Evolutionary conservation across 75 land plant species (phyloP).

Genomic region (Picea sitchensis): DNA sequence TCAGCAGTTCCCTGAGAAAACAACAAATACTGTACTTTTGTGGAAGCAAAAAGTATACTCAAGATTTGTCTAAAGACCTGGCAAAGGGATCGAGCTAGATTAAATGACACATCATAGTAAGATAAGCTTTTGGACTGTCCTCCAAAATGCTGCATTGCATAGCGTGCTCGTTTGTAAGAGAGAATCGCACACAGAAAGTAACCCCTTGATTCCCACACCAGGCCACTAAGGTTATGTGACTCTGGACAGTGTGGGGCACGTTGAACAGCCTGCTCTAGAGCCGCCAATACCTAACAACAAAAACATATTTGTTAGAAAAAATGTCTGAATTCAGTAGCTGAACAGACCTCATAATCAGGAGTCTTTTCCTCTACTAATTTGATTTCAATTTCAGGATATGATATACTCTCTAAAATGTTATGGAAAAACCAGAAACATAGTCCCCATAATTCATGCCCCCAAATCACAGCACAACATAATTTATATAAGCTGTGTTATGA

Average conservation of each 20-base stretch:
- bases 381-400: background rate
- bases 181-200: constrained; percentile 54
- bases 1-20: background rate
- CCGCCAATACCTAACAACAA: constrained; percentile 62
- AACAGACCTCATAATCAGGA: background rate
- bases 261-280: constrained; percentile 67
- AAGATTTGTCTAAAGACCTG: constrained; percentile 29
- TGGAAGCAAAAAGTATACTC: background rate
- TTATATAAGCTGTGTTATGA: background rate
- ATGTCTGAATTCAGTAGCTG: background rate
- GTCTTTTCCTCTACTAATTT: background rate
- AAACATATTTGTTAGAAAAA: background rate
- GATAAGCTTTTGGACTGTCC: constrained; percentile 15
- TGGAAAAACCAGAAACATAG: background rate
- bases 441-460: background rate
- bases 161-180: constrained; percentile 55
- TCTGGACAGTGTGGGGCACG: constrained; percentile 62
- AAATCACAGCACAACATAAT: background rate
- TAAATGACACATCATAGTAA: constrained; percentile 36
- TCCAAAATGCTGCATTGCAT: constrained; percentile 19
- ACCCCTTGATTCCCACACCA: constrained; percentile 55
- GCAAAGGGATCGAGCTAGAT: constrained; percentile 70
- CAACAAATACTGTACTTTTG: background rate
- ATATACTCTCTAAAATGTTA: background rate
- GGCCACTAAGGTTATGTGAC: constrained; percentile 68